A percentile compares a stretch with the other conserved stretches of the same genome.
Conservation (phyloP, 2,329 filamentous ascomycete species). For the Sphaceloma murrayae region DNA sequence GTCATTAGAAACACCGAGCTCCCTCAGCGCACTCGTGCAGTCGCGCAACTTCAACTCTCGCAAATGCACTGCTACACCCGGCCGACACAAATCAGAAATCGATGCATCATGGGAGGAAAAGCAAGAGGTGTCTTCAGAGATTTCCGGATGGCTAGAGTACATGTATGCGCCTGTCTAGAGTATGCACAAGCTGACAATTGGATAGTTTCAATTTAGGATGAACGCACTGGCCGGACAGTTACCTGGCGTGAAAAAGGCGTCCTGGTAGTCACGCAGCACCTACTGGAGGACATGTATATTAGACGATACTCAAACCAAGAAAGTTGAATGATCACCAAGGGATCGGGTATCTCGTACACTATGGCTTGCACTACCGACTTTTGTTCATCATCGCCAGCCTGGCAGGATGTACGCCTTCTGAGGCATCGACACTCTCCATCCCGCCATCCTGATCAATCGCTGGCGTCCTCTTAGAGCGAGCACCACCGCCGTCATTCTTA, state of each 20-base stretch:
- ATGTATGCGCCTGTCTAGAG: conserved; percentile 30
- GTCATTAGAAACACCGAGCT: conserved; percentile 88
- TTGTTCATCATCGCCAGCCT: conserved; percentile 24
- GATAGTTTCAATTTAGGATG: conserved; percentile 86
- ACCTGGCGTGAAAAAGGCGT: conserved; percentile 90
- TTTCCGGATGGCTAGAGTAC: conserved; percentile 83
- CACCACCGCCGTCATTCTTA: conserved; percentile 24
- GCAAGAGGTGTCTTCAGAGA: conserved; percentile 82
- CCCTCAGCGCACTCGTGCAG: conserved; percentile 68
- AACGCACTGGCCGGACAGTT: conserved; percentile 77
- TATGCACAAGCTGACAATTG: background rate
- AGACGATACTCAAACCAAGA: too few species aligned
- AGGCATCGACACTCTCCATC: conserved; percentile 18
- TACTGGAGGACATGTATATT: too few species aligned
- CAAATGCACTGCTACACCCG: conserved; percentile 96
- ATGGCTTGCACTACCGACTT: conserved; percentile 4
- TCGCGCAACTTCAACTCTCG: conserved; percentile 84
- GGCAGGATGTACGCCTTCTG: conserved; percentile 29
- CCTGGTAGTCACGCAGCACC: conserved; percentile 78
- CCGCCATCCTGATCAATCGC: conserved; percentile 12
- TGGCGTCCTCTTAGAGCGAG: conserved; percentile 20
- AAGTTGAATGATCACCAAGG: too few species aligned
- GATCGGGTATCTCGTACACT: too few species aligned
- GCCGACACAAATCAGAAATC: conserved; percentile 85
- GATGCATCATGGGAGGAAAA: conserved; percentile 87